These are phyloP conservation scores for Eucalyptus cladocalyx DNA, from an alignment of 345 rosid genomes.

Conservation along the genomic window DNA sequence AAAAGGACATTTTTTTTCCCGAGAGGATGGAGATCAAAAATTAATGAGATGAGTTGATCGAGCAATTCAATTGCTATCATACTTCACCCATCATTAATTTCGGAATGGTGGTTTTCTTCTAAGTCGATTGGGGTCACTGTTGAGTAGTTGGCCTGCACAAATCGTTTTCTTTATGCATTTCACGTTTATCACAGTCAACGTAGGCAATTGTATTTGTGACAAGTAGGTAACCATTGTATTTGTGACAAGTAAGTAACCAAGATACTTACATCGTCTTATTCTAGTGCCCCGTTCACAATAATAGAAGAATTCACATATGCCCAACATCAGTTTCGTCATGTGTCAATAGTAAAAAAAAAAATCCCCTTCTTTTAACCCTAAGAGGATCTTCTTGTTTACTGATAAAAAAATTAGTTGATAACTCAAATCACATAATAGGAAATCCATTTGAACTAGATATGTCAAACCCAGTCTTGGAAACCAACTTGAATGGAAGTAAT, in stretches of 20 bases:
- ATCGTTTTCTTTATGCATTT: background rate
- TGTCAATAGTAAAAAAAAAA: too few species aligned
- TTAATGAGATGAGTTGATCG: background rate
- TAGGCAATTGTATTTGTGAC: background rate
- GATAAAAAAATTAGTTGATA: too few species aligned
- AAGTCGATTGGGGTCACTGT: accelerated
- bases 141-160: accelerated
- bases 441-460: too few species aligned
- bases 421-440: too few species aligned
- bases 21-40: background rate
- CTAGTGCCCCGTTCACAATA: too few species aligned
- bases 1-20: background rate
- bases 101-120: background rate
- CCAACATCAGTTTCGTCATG: too few species aligned
- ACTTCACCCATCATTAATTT: background rate
- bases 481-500: too few species aligned
- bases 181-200: accelerated
- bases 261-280: too few species aligned
- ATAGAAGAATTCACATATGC: too few species aligned
- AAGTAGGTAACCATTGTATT: background rate
- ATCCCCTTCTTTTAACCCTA: too few species aligned
- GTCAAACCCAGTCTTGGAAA: too few species aligned
- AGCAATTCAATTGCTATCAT: background rate
- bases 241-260: background rate
- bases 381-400: too few species aligned